phyloP scores from a whole-genome alignment of 768 basidiomycete genomes.

The Pluteus cervinus region DNA sequence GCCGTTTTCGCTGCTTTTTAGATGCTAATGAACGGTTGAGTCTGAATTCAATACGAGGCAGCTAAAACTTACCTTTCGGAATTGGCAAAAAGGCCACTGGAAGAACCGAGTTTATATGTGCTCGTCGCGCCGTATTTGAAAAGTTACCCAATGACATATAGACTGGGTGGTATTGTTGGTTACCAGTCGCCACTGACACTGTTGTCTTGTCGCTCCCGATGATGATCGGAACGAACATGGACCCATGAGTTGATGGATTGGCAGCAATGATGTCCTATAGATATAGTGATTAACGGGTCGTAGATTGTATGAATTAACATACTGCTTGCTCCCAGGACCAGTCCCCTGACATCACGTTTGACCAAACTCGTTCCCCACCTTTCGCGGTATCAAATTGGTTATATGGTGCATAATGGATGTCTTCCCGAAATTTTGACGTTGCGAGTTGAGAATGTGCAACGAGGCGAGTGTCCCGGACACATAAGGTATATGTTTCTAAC shows the following conservation, averaged over 20 bases:
- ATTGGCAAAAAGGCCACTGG: constrained; percentile 28
- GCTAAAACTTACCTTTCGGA: constrained; percentile 23
- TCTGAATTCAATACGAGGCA: too few relatives aligned
- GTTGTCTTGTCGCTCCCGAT: constrained; percentile 36
- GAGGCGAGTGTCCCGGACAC: constrained; percentile 10
- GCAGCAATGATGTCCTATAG: constrained; percentile 20
- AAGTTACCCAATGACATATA: constrained; percentile 25
- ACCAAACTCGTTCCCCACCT: constrained; percentile 13
- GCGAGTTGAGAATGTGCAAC: constrained; percentile 17
- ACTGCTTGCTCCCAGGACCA: constrained; percentile 30
- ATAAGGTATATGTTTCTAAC: constrained; percentile 17
- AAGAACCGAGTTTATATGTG: constrained; percentile 21
- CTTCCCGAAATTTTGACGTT: constrained; percentile 14
- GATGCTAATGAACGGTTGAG: constrained; percentile 4
- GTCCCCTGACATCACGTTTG: constrained; percentile 29
- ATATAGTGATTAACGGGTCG: neutral
- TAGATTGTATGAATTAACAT: constrained; percentile 7
- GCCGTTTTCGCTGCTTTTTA: constrained; percentile 9
- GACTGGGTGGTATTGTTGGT: constrained; percentile 31
- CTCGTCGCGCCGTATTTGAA: constrained; percentile 19
- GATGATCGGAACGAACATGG: constrained; percentile 24
- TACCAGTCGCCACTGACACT: constrained; percentile 31
- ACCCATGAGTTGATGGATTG: constrained; percentile 19
- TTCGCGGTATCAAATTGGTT: constrained; percentile 14
- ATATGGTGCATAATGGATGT: constrained; percentile 17